phyloP scores from a whole-genome alignment of 805 yeast species.

The Barnettozyma californica region DNA sequence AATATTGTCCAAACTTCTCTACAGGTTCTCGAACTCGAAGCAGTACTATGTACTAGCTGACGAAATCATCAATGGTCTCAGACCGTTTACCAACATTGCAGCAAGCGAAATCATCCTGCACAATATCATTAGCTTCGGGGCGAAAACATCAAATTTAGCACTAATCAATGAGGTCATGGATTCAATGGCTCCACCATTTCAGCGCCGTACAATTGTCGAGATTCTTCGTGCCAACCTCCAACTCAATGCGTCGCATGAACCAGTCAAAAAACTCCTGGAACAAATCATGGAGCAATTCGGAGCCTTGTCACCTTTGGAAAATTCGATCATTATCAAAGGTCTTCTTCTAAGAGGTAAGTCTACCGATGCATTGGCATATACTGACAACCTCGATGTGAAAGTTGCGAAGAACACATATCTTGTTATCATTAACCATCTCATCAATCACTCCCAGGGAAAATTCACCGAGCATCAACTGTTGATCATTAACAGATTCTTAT shows the following conservation, averaged over 20 bases:
- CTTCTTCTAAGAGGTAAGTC: conserved; percentile 12
- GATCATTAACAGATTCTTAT: conserved; percentile 15
- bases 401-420: conserved; percentile 8
- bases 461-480: conserved; percentile 12
- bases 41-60: conserved; percentile 10
- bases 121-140: conserved; percentile 14
- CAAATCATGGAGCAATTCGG: conserved; percentile 16
- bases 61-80: conserved; percentile 18
- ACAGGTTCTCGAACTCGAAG: conserved; percentile 12
- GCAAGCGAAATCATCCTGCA: conserved; percentile 7
- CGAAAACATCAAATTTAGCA: conserved; percentile 4
- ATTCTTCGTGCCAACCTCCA: conserved; percentile 16
- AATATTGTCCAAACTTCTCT: conserved; percentile 13
- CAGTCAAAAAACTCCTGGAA: conserved; percentile 17
- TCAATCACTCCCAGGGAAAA: conserved; percentile 4
- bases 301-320: conserved; percentile 12
- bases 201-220: conserved; percentile 13
- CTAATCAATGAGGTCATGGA: conserved; percentile 16
- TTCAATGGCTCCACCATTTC: conserved; percentile 12
- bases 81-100: conserved; percentile 5
- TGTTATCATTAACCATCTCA: conserved; percentile 12
- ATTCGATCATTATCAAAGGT: conserved; percentile 17
- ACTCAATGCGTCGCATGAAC: conserved; percentile 13
- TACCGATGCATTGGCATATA: conserved; percentile 5
- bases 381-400: conserved; percentile 4